phyloP scores from a whole-genome alignment of 169 alveolate species.

The Hammondia hammondi region DNA sequence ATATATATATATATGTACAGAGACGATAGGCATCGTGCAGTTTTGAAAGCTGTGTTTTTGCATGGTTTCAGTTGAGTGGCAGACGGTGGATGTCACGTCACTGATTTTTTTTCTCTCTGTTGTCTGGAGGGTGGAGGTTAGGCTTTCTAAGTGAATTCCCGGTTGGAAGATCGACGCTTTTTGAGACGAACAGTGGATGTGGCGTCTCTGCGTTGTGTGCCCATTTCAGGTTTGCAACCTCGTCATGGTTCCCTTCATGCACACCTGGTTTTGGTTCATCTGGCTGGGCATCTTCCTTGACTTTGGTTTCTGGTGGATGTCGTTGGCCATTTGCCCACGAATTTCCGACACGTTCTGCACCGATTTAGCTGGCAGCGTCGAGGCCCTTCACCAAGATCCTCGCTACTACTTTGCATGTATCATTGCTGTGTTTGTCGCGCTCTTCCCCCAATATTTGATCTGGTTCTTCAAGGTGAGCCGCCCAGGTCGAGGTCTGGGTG shows the following conservation, averaged over 20 bases:
- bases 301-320: conserved; percentile 57
- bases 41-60: too few species aligned
- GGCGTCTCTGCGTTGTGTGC: not conserved
- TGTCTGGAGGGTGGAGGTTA: too few species aligned
- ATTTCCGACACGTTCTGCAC: conserved; percentile 55
- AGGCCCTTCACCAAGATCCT: conserved; percentile 28
- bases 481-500: too few species aligned
- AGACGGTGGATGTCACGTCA: too few species aligned
- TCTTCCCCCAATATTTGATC: conserved; percentile 51
- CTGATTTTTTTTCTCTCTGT: too few species aligned
- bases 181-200: not conserved
- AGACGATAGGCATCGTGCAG: not conserved
- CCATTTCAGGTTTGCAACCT: conserved; percentile 63
- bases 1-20: too few species aligned
- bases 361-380: conserved; percentile 52
- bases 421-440: conserved; percentile 54
- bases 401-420: conserved; percentile 46
- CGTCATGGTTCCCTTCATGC: conserved; percentile 68
- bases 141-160: too few species aligned
- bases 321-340: conserved; percentile 53
- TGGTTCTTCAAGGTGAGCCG: conserved; percentile 64
- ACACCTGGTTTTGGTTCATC: conserved; percentile 72
- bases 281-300: conserved; percentile 49
- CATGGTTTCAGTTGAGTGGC: too few species aligned
- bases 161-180: not conserved